Evolutionary conservation across 2,329 filamentous ascomycete genomes (phyloP), one percentile per base, ranked within the genome.

Genomic region (Monosporascus ibericus): DNA sequence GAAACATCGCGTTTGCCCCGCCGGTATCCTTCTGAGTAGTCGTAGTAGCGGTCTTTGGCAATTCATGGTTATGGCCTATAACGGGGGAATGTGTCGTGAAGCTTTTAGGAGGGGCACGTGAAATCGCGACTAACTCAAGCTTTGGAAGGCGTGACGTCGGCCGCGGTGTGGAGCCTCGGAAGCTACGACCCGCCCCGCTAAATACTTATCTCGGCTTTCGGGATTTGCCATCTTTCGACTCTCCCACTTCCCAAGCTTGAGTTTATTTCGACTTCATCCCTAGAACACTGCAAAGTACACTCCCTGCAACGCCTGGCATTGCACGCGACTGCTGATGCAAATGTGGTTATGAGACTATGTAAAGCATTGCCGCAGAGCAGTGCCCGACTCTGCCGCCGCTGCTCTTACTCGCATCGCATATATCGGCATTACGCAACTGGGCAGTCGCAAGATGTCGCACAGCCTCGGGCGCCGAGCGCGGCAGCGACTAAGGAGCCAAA

Each of bases 1-100:
- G 60, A 81, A 76, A 27, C 64, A 60, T 49, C 77, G 72, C 50
- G 64, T 64, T 60, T 70, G 65, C 20, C 64, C 63, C 42, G 60
- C 55, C 44, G 70, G 62, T 27, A 72, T 54, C n/a, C 63, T 65
- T 53, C 66, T 62, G n/a, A 74, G 55, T 4, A 72, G 61, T 39
- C 65, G 63, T 59, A 65, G 65, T 34, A 70, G 51, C 22, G 67
- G 58, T 47, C 65, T 60, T 58, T 67, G 70, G 39, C 58, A 67
- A 27, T 67, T 71, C 73, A 75, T 74, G 27, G 37, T 58, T 53
- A 36, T 46, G 48, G n/a, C 39, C 24, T 25, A 46, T 46, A 27
- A 27, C 25, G 30, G 24, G 6, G 9, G 9, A 25, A 37, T 14
- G 48, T 36, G 18, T 8, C 17, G 17, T 40, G 38, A n/a, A 20